Conservation (phyloP, 1,284 basidiomycete species). For the Trametes polyzona region DNA sequence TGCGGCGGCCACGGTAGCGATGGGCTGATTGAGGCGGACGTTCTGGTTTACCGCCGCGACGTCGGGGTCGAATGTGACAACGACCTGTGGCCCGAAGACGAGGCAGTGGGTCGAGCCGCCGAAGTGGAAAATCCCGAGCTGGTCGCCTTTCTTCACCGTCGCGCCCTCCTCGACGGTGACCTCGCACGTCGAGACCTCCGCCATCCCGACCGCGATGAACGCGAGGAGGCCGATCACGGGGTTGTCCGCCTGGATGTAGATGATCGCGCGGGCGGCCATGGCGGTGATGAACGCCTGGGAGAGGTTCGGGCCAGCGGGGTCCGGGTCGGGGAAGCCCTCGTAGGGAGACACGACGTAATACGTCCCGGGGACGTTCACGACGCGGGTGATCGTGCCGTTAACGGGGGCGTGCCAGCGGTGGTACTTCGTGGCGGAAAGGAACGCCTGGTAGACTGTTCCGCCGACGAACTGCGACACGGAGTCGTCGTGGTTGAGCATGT, state of each 20-base stretch:
- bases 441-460: slow-evolving; percentile 49
- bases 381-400: slow-evolving; percentile 42
- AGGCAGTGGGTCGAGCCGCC: slow-evolving; percentile 52
- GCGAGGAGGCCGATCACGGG: slow-evolving; percentile 42
- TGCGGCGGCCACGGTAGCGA: not conserved
- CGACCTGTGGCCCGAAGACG: slow-evolving; percentile 38
- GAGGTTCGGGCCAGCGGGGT: slow-evolving; percentile 14
- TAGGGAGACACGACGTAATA: slow-evolving; percentile 40
- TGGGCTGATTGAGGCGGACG: too few species aligned
- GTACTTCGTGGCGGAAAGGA: slow-evolving; percentile 46
- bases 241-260: slow-evolving; percentile 46
- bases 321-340: slow-evolving; percentile 18
- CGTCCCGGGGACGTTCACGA: slow-evolving; percentile 41
- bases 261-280: slow-evolving; percentile 42
- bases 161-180: slow-evolving; percentile 33
- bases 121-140: slow-evolving; percentile 56
- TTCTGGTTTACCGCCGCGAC: too few species aligned
- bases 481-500: slow-evolving; percentile 46
- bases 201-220: slow-evolving; percentile 49
- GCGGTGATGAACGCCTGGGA: slow-evolving; percentile 43
- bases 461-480: slow-evolving; percentile 41
- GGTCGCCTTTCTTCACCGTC: slow-evolving; percentile 46
- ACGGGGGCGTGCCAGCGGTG: slow-evolving; percentile 50
- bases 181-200: slow-evolving; percentile 49
- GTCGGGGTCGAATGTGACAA: not conserved